Percentiles rank a stretch among this genome's conserved stretches.
Conservation (phyloP, 768 basidiomycete genomes). For the Pulveroboletus sp. region DNA sequence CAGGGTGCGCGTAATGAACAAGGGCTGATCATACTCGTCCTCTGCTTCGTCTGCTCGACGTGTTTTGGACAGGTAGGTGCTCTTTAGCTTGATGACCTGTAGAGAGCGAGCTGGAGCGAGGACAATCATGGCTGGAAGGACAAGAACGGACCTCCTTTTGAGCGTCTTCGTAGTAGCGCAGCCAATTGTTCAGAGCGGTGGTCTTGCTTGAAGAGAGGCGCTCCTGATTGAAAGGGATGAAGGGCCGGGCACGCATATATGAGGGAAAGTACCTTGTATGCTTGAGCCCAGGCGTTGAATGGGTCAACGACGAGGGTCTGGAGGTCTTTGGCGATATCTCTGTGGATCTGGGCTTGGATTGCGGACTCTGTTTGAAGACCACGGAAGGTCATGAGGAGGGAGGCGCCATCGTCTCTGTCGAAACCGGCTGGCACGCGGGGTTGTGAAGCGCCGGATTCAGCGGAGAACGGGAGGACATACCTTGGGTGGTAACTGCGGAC, state of each 20-base stretch:
- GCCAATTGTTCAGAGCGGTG: constrained; percentile 60
- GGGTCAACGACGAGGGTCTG: constrained; percentile 72
- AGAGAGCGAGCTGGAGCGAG: constrained; percentile 8
- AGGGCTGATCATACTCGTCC: constrained; percentile 68
- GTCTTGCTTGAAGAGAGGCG: constrained; percentile 56
- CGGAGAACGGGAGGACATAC: constrained; percentile 31
- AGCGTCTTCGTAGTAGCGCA: constrained; percentile 66
- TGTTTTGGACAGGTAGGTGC: constrained; percentile 71
- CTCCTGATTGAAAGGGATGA: constrained; percentile 40
- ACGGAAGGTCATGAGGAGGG: constrained; percentile 72
- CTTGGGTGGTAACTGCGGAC: constrained; percentile 43
- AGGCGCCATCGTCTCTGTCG: constrained; percentile 78
- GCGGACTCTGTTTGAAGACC: constrained; percentile 73
- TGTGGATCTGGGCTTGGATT: constrained; percentile 72
- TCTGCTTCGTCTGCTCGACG: constrained; percentile 88
- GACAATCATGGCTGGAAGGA: not conserved
- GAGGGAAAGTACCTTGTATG: constrained; percentile 52
- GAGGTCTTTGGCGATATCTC: constrained; percentile 68
- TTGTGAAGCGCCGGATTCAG: constrained; percentile 2
- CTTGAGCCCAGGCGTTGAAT: constrained; percentile 74
- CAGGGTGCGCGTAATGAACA: not conserved
- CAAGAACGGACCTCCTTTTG: constrained; percentile 52
- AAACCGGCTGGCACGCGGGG: constrained; percentile 55
- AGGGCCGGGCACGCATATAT: constrained; percentile 5
- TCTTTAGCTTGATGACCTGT: constrained; percentile 62